Base-by-base conservation (phyloP, 495 filamentous ascomycete species). In the Xeromyces bisporus region DNA sequence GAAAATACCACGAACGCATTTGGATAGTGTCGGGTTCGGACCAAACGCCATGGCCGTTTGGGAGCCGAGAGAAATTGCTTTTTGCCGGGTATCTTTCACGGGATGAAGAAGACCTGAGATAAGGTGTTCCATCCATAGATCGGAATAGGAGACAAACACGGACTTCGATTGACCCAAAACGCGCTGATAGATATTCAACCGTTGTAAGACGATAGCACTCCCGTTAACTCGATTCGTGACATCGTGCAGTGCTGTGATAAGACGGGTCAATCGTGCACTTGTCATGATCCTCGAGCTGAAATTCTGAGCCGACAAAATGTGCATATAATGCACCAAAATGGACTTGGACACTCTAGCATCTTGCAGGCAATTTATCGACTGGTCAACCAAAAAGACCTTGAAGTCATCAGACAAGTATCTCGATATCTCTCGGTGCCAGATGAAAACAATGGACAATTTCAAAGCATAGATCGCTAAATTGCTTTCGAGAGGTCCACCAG, bases 21-120 rank as follows among this genome's bases (percentile, higher is more conserved):
- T 71, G 2, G 72, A 69, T 1, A 85, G 51, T 2, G 63, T 58
- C 9, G 63, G 63, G 23, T 80, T 79, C 9, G 68, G 66, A 2
- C 82, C 81, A 1, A 79, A 56, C 2, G 52, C 50, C 18, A 72
- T 62, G 10, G 76, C 71, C 2, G 75, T 69, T 28, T 79, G 67
- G 0, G 75, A 60, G 1, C 83, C 80, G 11, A 86, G 64, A 1
- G 64, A 50, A 14, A 96, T 75, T 8, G 85, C 83, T n/a, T 70
- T 67, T 2, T 58, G 47, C 25, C 82, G 62, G 20, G 81, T 75
- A 26, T 93, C 84, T 39, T 75, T 80, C 29, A 84, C 49, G 31
- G 53, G 73, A 48, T 80, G 80, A 13, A 92, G 67, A 53, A 93
- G 69, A 17, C 82, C 80, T 14, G 65, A 68, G 32, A 94, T 71